Evolutionary conservation across 225 moss, liverwort and hornwort species (phyloP).

Genomic region (Sphagnum contortum): DNA sequence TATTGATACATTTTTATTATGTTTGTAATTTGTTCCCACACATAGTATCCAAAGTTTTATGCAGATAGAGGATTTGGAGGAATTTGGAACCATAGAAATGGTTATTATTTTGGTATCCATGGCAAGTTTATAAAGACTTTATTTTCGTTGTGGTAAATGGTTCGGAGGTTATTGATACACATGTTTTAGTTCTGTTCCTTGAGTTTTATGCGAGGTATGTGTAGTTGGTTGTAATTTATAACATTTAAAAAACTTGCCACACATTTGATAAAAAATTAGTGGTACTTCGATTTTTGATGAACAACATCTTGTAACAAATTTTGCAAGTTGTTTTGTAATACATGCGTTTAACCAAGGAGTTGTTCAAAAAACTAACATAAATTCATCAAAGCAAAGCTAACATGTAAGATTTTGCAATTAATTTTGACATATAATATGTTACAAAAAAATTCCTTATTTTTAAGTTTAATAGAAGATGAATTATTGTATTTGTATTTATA

Average conservation of each 20-base stretch:
- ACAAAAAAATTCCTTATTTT: too few relatives aligned
- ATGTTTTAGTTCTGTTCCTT: neutral
- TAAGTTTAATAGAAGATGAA: too few relatives aligned
- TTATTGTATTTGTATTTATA: too few relatives aligned
- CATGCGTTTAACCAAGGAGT: too few relatives aligned
- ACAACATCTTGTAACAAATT: too few relatives aligned
- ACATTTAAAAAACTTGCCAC: neutral
- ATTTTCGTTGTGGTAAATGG: neutral
- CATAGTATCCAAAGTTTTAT: neutral
- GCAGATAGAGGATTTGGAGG: neutral
- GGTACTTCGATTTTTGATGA: too few relatives aligned
- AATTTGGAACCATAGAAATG: neutral
- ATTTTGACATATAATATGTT: too few relatives aligned
- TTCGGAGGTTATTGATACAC: neutral
- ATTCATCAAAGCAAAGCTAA: too few relatives aligned
- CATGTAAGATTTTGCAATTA: too few relatives aligned
- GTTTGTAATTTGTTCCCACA: neutral
- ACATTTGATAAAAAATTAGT: neutral
- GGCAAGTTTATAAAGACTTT: neutral
- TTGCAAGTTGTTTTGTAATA: too few relatives aligned
- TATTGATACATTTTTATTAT: neutral
- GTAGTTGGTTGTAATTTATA: neutral
- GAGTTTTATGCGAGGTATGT: neutral
- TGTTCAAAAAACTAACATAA: too few relatives aligned
- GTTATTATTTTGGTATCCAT: neutral